Conservation (phyloP, 2,329 filamentous ascomycete species). For the Talaromyces sp. region DNA sequence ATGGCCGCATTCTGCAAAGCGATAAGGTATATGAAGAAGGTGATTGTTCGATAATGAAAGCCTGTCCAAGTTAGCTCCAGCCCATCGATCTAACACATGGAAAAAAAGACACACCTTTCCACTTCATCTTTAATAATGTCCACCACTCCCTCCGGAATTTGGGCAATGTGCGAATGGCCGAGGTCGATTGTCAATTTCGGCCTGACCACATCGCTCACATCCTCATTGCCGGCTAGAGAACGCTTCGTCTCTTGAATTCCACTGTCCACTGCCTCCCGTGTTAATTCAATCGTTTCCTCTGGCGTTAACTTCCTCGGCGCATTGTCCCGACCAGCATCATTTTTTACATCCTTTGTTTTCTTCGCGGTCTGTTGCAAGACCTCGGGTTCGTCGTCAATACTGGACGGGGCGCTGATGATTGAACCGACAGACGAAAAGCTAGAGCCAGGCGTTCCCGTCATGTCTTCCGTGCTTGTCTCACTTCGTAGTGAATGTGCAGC, state of each 20-base stretch:
- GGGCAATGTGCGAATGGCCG: conserved; percentile 45
- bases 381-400: conserved; percentile 26
- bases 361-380: conserved; percentile 14
- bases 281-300: conserved; percentile 44
- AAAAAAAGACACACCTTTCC: conserved; percentile 36
- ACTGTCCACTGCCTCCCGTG: conserved; percentile 42
- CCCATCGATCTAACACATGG: background rate
- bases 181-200: conserved; percentile 49
- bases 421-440: conserved; percentile 21
- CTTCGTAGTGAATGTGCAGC: conserved; percentile 27
- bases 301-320: conserved; percentile 27
- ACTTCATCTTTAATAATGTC: conserved; percentile 51
- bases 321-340: conserved; percentile 17
- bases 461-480: conserved; percentile 25
- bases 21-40: conserved; percentile 45
- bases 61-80: conserved; percentile 23
- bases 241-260: conserved; percentile 45
- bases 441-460: conserved; percentile 24
- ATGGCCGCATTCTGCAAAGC: conserved; percentile 46
- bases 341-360: conserved; percentile 18
- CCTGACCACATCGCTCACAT: conserved; percentile 42
- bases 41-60: conserved; percentile 50
- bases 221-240: conserved; percentile 42
- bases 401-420: conserved; percentile 19
- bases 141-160: conserved; percentile 47